Evolutionary conservation across 2,329 filamentous ascomycete genomes (phyloP), one percentile per base, ranked within the genome.

Genomic region (Microdochium trichocladiopsis): DNA sequence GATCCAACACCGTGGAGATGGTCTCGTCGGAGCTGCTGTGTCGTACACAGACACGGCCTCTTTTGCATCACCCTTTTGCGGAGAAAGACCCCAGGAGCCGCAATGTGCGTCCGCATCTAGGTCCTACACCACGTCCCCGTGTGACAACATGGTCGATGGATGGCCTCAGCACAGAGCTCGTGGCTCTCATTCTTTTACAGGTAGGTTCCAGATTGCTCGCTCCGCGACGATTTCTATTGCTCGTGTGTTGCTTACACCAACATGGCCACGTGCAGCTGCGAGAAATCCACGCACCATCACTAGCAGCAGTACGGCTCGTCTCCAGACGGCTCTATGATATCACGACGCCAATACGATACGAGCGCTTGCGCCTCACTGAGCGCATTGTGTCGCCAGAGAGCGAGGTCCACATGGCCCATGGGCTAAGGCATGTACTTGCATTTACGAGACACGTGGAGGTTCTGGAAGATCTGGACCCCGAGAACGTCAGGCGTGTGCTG

Each of bases 301-400:
- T 75, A 31, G 60, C 62, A 21, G 55, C 57, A 36, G 61, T 64
- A 50, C 71, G 73, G n/a, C 58, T 65, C 49, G 58, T 72, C 22
- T 76, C 69, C 37, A 66, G 58, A 50, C 64, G 68, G 31, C 67
- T 76, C 48, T 62, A 75, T 51, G 63, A 64, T 16, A 68, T 77
- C 41, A 66, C 69, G 37, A 72, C 68, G 11, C 75, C 75, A 0
- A 67, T 76, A 22, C 59, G 64, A 37, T 78, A 76, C 57, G 65
- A 66, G 28, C 63, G 60, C 9, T 51, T 77, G 22, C 58, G 58
- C 1, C 57, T 77, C 21, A 75, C 69, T 50, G 60, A 66, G 43
- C 53, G 56, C 36, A 66, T 77, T 12, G 63, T 74, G 48, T 60
- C 61, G 11, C 60, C 61, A 6, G 60, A 66, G 49, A 65, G 68